Evolutionary conservation across 345 rosid species (phyloP), one percentile per base, ranked within the genome.

Genomic region (Camelina neglecta): DNA sequence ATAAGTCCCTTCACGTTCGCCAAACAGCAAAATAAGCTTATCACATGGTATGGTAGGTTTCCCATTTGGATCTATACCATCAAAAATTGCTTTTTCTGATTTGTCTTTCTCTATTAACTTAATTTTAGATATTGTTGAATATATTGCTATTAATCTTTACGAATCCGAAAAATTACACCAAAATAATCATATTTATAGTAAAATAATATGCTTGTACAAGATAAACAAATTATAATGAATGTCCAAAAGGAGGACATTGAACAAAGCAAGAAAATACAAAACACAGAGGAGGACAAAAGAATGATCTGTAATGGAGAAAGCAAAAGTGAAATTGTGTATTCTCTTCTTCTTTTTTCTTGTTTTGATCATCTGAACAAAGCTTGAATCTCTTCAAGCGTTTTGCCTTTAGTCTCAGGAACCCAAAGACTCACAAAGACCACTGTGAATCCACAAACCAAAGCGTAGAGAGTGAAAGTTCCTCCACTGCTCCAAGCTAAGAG

Each of bases 391-490:
- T 95, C 99, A 55, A 95, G 83, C 1, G 92, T 77, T 79, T 89
- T 89, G 57, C 97, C 98, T 81, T 90, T 90, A 1, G 98, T 93
- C 86, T 95, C 99, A 4, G 98, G 98, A 64, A 95, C 98, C 84
- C 86, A 95, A 31, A 89, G 58, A 23, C 74, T 29, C 45, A 81
- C 88, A 70, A 95, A 95, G 33, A 26, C 92, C 54, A 88, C 77
- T 7, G 96, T 75, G 64, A 90, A 83, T 24, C 85, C 96, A 62
- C 94, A 77, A 66, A 87, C 82, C 20, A 86, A 8, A 82, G 83
- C 80, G 79, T 95, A 95, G 45, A 92, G 83, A 11, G 91, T 78
- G 80, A 95, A 95, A 9, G 98, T 90, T 81, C 90, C 99, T 84
- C 87, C 97, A 36, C 81, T 67, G 69, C 90, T 95, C 98, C 99